Conservation (phyloP, 1,284 basidiomycete species). For the Malassezia japonica region DNA sequence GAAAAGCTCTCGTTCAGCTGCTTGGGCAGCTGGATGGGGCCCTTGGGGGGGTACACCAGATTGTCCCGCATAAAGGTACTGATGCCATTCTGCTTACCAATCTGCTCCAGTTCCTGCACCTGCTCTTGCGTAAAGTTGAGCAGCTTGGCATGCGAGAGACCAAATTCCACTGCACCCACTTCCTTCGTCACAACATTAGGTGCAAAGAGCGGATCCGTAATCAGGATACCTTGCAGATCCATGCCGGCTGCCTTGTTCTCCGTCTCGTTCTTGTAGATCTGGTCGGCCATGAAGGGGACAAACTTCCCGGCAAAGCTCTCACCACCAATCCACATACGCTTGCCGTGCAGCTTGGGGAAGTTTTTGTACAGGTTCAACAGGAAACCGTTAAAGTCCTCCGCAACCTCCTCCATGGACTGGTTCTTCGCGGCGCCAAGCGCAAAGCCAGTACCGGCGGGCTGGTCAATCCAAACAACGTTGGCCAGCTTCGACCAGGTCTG, state of each 20-base stretch:
- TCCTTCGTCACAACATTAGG: slow-evolving; percentile 23
- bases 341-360: slow-evolving; percentile 23
- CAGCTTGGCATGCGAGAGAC: neutral
- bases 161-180: slow-evolving; percentile 24
- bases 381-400: slow-evolving; percentile 46
- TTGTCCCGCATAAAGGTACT: slow-evolving; percentile 26
- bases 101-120: slow-evolving; percentile 20
- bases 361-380: slow-evolving; percentile 26
- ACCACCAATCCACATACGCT: slow-evolving; percentile 31
- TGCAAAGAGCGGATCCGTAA: slow-evolving; percentile 37
- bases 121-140: slow-evolving; percentile 18
- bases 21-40: slow-evolving; percentile 12
- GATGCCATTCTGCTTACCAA: slow-evolving; percentile 28
- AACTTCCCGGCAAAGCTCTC: slow-evolving; percentile 85
- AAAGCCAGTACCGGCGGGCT: slow-evolving; percentile 72
- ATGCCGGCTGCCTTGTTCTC: slow-evolving; percentile 23
- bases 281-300: slow-evolving; percentile 69
- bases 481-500: slow-evolving; percentile 67
- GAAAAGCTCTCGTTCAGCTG: slow-evolving; percentile 12
- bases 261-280: slow-evolving; percentile 23
- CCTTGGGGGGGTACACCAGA: slow-evolving; percentile 35
- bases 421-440: slow-evolving; percentile 63
- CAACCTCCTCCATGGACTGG: slow-evolving; percentile 46
- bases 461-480: slow-evolving; percentile 68
- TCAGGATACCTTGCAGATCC: slow-evolving; percentile 33